Percentiles rank a stretch among this genome's conserved stretches.
Conservation (phyloP, 257 asterid species). For the Penstemon newberryi region DNA sequence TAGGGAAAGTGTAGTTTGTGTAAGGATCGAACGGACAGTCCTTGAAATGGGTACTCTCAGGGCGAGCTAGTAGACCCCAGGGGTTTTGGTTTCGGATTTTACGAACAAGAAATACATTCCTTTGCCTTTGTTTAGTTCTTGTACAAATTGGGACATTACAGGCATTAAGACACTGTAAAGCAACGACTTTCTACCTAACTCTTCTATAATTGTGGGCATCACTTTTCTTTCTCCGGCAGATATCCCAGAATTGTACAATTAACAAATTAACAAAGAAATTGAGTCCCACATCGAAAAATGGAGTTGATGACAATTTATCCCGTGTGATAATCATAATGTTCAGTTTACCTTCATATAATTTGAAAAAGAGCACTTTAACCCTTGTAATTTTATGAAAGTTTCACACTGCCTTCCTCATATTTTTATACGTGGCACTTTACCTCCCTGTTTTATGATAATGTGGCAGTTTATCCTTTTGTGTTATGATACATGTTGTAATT, state of each 20-base stretch:
- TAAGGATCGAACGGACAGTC: too few relatives aligned
- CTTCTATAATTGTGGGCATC: slow-evolving; percentile 92
- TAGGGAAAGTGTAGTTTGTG: slow-evolving; percentile 94
- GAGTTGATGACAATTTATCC: too few relatives aligned
- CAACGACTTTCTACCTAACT: slow-evolving; percentile 59
- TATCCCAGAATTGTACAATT: slow-evolving; percentile 66
- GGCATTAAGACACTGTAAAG: slow-evolving; percentile 92
- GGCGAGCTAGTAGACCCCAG: slow-evolving; percentile 84
- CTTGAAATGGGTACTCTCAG: slow-evolving; percentile 82
- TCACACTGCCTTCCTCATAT: too few relatives aligned
- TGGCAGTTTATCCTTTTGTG: too few relatives aligned
- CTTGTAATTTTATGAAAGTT: too few relatives aligned
- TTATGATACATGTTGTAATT: too few relatives aligned
- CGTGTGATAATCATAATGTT: too few relatives aligned
- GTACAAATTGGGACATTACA: slow-evolving; percentile 75
- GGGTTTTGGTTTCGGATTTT: slow-evolving; percentile 75
- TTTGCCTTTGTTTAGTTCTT: slow-evolving; percentile 73
- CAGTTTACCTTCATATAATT: too few relatives aligned
- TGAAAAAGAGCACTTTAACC: too few relatives aligned
- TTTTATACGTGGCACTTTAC: too few relatives aligned
- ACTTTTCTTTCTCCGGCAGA: slow-evolving; percentile 87
- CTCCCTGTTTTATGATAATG: too few relatives aligned
- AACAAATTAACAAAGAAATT: not conserved
- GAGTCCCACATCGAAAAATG: slow-evolving; percentile 22
- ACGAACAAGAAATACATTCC: slow-evolving; percentile 87